phyloP scores from a whole-genome alignment of 1,139 yeast genomes.

The Scheffersomyces quercinus region DNA sequence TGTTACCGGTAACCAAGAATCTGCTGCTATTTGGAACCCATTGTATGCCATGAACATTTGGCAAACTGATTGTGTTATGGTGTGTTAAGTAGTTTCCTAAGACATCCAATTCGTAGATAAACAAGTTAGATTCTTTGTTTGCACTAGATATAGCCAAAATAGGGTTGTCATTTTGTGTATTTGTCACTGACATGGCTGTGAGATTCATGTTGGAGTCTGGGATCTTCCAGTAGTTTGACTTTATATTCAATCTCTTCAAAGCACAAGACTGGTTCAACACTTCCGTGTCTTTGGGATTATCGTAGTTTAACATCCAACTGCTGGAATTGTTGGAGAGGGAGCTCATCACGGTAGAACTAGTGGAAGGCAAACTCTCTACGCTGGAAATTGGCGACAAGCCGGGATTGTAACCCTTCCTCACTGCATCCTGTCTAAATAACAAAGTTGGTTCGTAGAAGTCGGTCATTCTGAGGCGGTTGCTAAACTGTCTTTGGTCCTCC shows the following conservation, averaged over 20 bases:
- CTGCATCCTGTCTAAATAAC: slow-evolving; percentile 49
- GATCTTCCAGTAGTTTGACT: slow-evolving; percentile 70
- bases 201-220: slow-evolving; percentile 61
- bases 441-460: slow-evolving; percentile 46
- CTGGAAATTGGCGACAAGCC: slow-evolving; percentile 32
- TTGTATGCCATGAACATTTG: slow-evolving; percentile 62
- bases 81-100: slow-evolving; percentile 56
- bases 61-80: slow-evolving; percentile 71
- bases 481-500: background rate
- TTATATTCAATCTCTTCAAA: slow-evolving; percentile 43
- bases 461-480: slow-evolving; percentile 19
- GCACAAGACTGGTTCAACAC: slow-evolving; percentile 43
- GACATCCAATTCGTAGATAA: slow-evolving; percentile 58
- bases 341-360: slow-evolving; percentile 14
- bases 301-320: slow-evolving; percentile 28
- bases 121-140: slow-evolving; percentile 53
- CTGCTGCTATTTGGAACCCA: slow-evolving; percentile 54
- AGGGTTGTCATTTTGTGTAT: slow-evolving; percentile 21
- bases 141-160: slow-evolving; percentile 69
- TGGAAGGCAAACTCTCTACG: slow-evolving; percentile 17
- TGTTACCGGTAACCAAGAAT: slow-evolving; percentile 66
- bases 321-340: slow-evolving; percentile 7
- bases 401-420: slow-evolving; percentile 28
- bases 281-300: slow-evolving; percentile 30
- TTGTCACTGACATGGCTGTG: slow-evolving; percentile 51